Base-by-base conservation (phyloP, 148 eudicot genomes). In the Silene latifolia region DNA sequence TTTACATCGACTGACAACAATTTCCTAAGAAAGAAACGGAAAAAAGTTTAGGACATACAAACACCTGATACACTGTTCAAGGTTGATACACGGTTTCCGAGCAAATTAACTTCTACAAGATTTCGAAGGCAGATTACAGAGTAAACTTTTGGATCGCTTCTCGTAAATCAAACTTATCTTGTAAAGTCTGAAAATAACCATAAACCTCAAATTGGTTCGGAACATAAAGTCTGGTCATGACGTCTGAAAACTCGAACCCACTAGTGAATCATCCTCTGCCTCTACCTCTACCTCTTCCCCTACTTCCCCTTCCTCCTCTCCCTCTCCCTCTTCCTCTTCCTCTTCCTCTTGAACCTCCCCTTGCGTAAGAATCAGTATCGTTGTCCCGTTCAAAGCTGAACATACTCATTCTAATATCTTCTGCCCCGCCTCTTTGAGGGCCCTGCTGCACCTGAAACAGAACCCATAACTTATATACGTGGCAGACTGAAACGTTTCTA, bases 351-450 rank as follows among this genome's bases (percentile, higher is more conserved):
- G 80, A 80, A 29, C 88, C 86, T 58, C 57, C 76, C 74, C 86
- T 68, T 79, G 85, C 91, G 25, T 73, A 74, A 62, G 17, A 59
- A 58, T 17, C 82, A 13, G 68, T 58, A 3, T 42, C 72, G 63
- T 85, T 82, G 54, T 86, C 86, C 60, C 87, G 88, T 77, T 89
- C 88, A 72, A 85, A 93, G 80, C 79, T 93, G 83, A 93, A 93
- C 98, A 93, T 91, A 80, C 87, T 91, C 89, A 80, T 82, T 75
- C 71, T 88, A 69, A 93, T 74, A 66, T 79, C 80, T 67, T 87
- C 88, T 65, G 97, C 94, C 64, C 79, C 80, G 9, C 81, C 69
- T 56, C 78, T 70, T 13, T 76, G 80, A 61, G 84, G 84, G 72
- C 69, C 85, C 35, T 76, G 67, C 77, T 81, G 89, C 61, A 69